Conservation (phyloP, 2,329 filamentous ascomycete genomes). For the Arthrobotrys musiformis region DNA sequence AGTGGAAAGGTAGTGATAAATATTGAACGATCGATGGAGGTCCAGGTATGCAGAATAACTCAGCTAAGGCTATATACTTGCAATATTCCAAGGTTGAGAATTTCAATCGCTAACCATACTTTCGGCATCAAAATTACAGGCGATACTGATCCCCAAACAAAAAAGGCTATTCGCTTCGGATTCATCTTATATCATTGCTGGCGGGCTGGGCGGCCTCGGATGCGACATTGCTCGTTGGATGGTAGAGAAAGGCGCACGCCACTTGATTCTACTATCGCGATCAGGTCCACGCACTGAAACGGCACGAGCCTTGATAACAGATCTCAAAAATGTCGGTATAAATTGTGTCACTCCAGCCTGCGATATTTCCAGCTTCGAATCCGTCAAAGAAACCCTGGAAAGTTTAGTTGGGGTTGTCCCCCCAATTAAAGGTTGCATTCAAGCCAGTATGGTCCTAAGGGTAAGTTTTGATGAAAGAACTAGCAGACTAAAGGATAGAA, state of each 20-base stretch:
- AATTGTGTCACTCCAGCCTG: constrained; percentile 23
- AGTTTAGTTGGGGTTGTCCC: background rate
- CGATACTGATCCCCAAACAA: constrained; percentile 2
- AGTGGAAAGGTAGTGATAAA: constrained; percentile 65
- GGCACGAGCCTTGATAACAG: background rate
- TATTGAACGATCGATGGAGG: background rate
- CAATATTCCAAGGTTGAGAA: background rate
- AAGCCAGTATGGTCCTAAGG: constrained; percentile 31
- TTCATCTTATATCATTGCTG: constrained; percentile 69
- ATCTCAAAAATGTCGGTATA: constrained; percentile 3
- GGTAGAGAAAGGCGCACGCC: constrained; percentile 66
- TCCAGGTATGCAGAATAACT: background rate
- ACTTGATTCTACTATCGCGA: constrained; percentile 69
- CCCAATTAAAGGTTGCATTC: constrained; percentile 32
- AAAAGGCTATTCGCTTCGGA: constrained; percentile 38
- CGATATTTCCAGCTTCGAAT: constrained; percentile 14
- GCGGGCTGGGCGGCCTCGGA: constrained; percentile 71
- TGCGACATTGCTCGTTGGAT: constrained; percentile 68
- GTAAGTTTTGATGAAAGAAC: background rate
- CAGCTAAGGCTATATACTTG: background rate
- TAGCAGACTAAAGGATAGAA: background rate
- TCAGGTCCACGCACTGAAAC: constrained; percentile 62
- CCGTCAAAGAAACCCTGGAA: constrained; percentile 4
- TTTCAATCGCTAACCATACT: background rate
- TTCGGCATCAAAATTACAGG: constrained; percentile 64